Conservation (phyloP, 805 yeast species). For the Cyberlindnera maritima region DNA sequence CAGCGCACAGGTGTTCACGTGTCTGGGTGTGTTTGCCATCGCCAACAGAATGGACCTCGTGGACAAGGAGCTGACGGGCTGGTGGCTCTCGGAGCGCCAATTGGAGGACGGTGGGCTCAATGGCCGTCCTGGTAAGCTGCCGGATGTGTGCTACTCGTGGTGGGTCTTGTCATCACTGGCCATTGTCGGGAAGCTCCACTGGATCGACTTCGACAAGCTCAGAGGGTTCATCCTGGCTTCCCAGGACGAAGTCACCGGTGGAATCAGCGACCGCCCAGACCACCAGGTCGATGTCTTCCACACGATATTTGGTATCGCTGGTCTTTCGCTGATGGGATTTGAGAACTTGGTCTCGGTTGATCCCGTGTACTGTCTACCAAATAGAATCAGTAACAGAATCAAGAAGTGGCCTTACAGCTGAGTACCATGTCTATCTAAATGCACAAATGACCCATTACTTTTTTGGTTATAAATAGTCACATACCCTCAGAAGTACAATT, state of each 20-base stretch:
- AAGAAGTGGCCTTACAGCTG: slow-evolving; percentile 34
- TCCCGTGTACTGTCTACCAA: slow-evolving; percentile 86
- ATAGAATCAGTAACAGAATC: slow-evolving; percentile 31
- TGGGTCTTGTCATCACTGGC: slow-evolving; percentile 86
- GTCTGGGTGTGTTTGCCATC: slow-evolving; percentile 78
- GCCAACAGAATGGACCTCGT: slow-evolving; percentile 50
- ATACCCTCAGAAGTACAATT: slow-evolving; percentile 36
- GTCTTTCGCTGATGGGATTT: slow-evolving; percentile 71
- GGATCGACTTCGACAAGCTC: slow-evolving; percentile 71
- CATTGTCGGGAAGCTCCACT: slow-evolving; percentile 61
- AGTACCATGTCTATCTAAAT: neutral
- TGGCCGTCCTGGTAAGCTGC: slow-evolving; percentile 93
- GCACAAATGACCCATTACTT: neutral
- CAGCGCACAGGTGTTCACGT: slow-evolving; percentile 87
- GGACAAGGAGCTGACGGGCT: slow-evolving; percentile 49
- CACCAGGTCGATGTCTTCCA: slow-evolving; percentile 93
- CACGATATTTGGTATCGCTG: slow-evolving; percentile 87
- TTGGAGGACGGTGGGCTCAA: slow-evolving; percentile 84
- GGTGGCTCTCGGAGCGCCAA: slow-evolving; percentile 94
- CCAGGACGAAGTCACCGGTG: slow-evolving; percentile 81
- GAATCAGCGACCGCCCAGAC: slow-evolving; percentile 88
- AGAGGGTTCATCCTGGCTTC: slow-evolving; percentile 66
- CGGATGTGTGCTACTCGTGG: slow-evolving; percentile 98
- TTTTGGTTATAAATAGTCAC: neutral
- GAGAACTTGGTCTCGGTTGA: slow-evolving; percentile 63